These are phyloP conservation scores for Fennellomyces sp. DNA, from an alignment of 371 early-diverging fungal genomes.

Conservation along the genomic window DNA sequence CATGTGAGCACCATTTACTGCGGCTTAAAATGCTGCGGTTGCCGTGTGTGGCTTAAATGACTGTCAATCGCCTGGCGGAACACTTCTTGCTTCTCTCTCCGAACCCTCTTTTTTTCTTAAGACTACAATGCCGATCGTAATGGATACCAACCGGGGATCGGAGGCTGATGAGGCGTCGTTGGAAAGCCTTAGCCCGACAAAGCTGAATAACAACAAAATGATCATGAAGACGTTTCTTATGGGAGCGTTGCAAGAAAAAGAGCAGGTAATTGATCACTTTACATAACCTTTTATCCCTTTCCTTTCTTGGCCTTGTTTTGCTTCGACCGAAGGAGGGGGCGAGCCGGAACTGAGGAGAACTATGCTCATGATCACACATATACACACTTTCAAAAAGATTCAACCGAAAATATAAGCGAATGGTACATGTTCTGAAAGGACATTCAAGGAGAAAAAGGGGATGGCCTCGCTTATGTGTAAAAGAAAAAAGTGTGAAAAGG, in stretches of 20 bases:
- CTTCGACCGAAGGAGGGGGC: conserved; percentile 1
- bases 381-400: not conserved
- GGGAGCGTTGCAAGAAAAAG: conserved; percentile 48
- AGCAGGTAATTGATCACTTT: conserved; percentile 40
- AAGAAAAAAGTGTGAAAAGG: conserved; percentile 17
- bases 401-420: not conserved
- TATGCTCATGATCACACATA: conserved; percentile 1
- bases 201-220: conserved; percentile 33
- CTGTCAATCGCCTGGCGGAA: too few relatives aligned
- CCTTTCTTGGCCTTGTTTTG: conserved; percentile 2
- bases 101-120: too few relatives aligned
- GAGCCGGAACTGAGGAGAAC: not conserved
- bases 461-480: not conserved
- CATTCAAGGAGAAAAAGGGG: not conserved
- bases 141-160: not conserved
- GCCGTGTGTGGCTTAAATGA: too few relatives aligned
- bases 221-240: conserved; percentile 47
- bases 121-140: not conserved
- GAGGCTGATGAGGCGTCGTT: conserved; percentile 1
- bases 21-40: too few relatives aligned
- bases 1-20: too few relatives aligned
- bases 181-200: conserved; percentile 2
- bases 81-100: too few relatives aligned
- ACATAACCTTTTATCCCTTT: not conserved
- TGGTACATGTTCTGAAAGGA: not conserved